phyloP scores from a whole-genome alignment of 495 filamentous ascomycete genomes.

The Penicillium paradoxum region DNA sequence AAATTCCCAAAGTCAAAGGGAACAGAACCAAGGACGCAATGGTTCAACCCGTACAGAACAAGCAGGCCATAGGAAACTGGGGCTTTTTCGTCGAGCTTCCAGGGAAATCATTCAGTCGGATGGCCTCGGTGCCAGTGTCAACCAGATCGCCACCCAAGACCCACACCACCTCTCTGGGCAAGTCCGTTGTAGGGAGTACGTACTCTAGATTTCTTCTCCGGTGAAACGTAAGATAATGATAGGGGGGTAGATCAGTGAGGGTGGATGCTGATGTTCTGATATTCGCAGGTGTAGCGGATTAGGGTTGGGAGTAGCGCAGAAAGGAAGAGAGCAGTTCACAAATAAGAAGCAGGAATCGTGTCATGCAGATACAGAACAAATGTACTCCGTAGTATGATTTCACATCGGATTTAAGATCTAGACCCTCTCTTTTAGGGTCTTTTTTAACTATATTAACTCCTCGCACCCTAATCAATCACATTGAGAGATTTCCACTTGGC shows the following conservation, averaged over 20 bases:
- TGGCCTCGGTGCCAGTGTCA: neutral
- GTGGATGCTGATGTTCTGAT: neutral
- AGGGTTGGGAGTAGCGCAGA: neutral
- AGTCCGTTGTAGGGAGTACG: neutral
- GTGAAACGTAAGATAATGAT: neutral
- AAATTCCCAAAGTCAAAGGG: neutral
- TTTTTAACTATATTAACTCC: neutral
- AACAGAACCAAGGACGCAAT: no score
- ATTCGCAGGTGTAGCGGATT: neutral
- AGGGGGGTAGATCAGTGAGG: neutral
- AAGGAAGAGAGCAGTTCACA: neutral
- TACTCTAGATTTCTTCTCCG: neutral
- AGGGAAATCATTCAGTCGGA: neutral
- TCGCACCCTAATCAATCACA: neutral
- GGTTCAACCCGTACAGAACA: no score
- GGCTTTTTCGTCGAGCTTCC: neutral
- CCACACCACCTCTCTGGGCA: neutral
- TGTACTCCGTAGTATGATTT: no score
- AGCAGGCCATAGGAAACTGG: neutral
- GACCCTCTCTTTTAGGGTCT: neutral
- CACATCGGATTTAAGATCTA: neutral
- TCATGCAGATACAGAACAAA: neutral
- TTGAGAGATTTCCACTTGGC: neutral
- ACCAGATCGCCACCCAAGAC: slow-evolving; percentile 5
- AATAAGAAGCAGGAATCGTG: neutral